Percentiles rank a stretch among this genome's conserved stretches.
These are phyloP conservation scores for Papiliotrema flavescens DNA, from an alignment of 1,284 basidiomycete genomes.

Conservation along the genomic window DNA sequence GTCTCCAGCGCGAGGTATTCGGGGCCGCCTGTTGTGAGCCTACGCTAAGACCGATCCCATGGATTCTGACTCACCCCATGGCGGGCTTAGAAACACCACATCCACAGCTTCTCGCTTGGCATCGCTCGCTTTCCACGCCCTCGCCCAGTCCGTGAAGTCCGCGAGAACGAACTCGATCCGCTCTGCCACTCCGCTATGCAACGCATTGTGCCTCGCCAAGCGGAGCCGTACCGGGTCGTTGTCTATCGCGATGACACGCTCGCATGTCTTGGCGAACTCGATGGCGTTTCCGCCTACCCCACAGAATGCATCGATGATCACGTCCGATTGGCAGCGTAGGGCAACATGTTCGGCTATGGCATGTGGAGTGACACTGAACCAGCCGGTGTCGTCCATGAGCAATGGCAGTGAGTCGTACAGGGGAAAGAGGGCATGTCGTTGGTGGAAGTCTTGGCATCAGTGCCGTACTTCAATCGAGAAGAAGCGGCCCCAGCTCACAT, in stretches of 20 bases:
- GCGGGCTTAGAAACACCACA: conserved; percentile 85
- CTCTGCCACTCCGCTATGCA: conserved; percentile 87
- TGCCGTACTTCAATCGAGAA: neutral
- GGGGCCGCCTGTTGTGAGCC: conserved; percentile 27
- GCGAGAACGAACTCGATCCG: conserved; percentile 89
- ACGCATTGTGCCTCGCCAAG: conserved; percentile 85
- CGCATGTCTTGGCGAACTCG: conserved; percentile 91
- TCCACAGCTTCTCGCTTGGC: conserved; percentile 58
- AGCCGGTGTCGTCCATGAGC: conserved; percentile 65
- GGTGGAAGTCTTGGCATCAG: conserved; percentile 66
- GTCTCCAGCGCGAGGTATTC: conserved; percentile 44
- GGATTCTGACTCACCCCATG: conserved; percentile 72
- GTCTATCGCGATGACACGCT: conserved; percentile 89
- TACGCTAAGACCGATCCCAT: neutral
- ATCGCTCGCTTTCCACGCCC: conserved; percentile 53
- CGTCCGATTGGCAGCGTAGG: conserved; percentile 78
- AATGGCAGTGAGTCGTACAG: conserved; percentile 62
- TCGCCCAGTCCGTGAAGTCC: conserved; percentile 78
- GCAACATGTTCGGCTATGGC: conserved; percentile 87
- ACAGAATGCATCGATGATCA: conserved; percentile 77
- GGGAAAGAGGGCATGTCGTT: conserved; percentile 76
- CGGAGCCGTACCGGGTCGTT: conserved; percentile 75
- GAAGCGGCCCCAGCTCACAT: conserved; percentile 57
- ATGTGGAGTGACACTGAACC: conserved; percentile 97
- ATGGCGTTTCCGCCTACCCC: conserved; percentile 98